Evolutionary conservation across 164 flowering plant species (phyloP).

Genomic region (Dillenia suffruticosa): DNA sequence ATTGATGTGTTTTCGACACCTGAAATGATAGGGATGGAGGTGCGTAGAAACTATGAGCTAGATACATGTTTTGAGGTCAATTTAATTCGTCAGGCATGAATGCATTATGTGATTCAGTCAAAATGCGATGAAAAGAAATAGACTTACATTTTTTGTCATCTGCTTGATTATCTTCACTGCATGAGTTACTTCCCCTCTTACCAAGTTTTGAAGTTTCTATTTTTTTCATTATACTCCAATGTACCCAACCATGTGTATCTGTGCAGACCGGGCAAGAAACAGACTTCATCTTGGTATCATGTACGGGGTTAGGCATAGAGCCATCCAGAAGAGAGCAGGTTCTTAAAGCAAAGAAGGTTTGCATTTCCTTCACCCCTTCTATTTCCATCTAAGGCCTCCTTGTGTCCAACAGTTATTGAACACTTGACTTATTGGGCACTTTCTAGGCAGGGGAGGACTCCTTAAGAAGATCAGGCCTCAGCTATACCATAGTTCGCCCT

Average conservation of each 20-base stretch:
- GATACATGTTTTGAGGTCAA: no score
- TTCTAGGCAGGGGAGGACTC: conserved; percentile 91
- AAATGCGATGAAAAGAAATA: no score
- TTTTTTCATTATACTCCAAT: not conserved
- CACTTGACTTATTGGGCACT: conserved; percentile 1
- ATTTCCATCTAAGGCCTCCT: not conserved
- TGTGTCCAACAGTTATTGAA: not conserved
- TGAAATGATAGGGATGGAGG: no score
- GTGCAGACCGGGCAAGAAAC: conserved; percentile 96
- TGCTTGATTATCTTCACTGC: not conserved
- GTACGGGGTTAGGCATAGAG: conserved; percentile 88
- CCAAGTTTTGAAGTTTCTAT: not conserved
- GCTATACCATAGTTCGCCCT: conserved; percentile 94
- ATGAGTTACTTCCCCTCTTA: not conserved
- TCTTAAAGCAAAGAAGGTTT: conserved; percentile 85
- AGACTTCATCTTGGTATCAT: conserved; percentile 88
- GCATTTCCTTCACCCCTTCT: conserved; percentile 2
- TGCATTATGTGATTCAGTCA: no score
- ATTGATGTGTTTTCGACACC: no score
- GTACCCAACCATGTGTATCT: not conserved
- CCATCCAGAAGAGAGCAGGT: conserved; percentile 87
- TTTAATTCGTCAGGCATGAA: no score
- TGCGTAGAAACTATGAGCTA: no score
- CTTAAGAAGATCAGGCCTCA: conserved; percentile 87
- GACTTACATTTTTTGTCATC: not conserved